Evolutionary conservation across 2,329 filamentous ascomycete genomes (phyloP), one percentile per base, ranked within the genome.

Genomic region (Bipolaris cookei): DNA sequence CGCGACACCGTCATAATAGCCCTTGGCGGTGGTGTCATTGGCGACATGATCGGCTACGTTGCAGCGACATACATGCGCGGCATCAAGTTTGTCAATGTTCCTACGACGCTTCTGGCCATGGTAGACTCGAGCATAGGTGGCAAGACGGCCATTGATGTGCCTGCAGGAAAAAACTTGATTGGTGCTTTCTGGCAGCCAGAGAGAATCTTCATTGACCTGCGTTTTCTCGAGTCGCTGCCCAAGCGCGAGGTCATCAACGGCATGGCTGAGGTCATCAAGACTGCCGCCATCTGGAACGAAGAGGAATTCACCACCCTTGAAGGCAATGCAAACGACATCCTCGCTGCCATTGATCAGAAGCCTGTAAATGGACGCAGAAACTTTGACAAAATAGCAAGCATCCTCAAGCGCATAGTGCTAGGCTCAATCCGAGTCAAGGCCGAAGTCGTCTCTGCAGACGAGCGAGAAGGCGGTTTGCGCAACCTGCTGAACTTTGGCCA

Each of bases 31-130:
- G 95, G 95, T 56, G 95, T 99, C 59, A 97, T 99, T 77, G 95
- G 95, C 30, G 95, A 99, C 77, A 90, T 99, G 90, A 93, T 97
- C 62, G 95, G 95, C 50, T 99, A 96, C 75, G 92, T 98, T 49
- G 95, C 95, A 20, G 92, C 95, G 37, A 99, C 95, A 35, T 99
- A 98, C 80, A 99, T 99, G 95, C 89, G 95, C 66, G 95, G 95
- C 54, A 89, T 99, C 61, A 91, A 91, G 66, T 97, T 97, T 75
- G 92, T 97, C 39, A 95, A 99, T 78, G 93, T 99, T 44, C 95
- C 95, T 1, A 99, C 95, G 8, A 97, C 93, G 0, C 82, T 99
- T 55, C 83, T 99, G 51, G 88, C 95, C 63, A 99, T 99, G 95
- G 95, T 99, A 39, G 95, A 99, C 78, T 98, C 94, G 43, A 97